A percentile compares a stretch with the other conserved stretches of the same genome.
These are phyloP conservation scores for Dryas integrifolia DNA, from an alignment of 331 rosid species.

Conservation along the genomic window DNA sequence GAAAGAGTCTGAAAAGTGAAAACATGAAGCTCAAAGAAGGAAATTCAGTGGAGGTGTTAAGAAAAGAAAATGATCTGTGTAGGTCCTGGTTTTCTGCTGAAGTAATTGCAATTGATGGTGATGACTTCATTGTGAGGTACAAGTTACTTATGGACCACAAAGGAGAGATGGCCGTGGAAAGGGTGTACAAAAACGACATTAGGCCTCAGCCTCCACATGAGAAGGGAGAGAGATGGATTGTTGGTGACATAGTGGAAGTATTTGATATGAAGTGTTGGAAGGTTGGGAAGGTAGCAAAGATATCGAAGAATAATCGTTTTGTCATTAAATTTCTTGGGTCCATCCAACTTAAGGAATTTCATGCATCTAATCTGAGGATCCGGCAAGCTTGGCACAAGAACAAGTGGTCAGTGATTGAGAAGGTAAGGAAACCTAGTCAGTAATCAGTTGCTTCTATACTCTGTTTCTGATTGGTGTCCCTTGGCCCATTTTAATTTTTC, in stretches of 20 bases:
- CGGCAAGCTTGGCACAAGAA: conserved; percentile 27
- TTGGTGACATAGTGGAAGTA: conserved; percentile 33
- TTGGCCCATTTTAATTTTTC: no score
- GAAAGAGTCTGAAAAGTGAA: neutral
- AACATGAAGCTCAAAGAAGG: conserved; percentile 30
- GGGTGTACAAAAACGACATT: conserved; percentile 15
- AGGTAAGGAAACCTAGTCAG: conserved; percentile 9
- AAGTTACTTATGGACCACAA: conserved; percentile 11
- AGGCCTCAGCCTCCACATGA: conserved; percentile 30
- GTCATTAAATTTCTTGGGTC: conserved; percentile 22
- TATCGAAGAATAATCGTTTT: conserved; percentile 19
- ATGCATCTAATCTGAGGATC: conserved; percentile 20
- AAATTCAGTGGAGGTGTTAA: conserved; percentile 27
- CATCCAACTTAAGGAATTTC: conserved; percentile 22
- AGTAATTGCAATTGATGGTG: conserved; percentile 13
- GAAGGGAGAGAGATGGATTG: conserved; percentile 9
- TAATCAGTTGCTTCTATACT: no score
- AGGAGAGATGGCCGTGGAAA: conserved; percentile 22
- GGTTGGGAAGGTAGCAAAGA: conserved; percentile 26
- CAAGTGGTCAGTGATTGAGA: conserved; percentile 21
- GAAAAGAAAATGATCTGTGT: conserved; percentile 15
- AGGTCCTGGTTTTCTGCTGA: conserved; percentile 23
- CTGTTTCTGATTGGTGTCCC: no score
- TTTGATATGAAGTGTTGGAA: conserved; percentile 28
- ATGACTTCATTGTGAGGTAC: conserved; percentile 17